Base-by-base conservation (phyloP, 345 rosid genomes). In the Eucalyptus caleyi region DNA sequence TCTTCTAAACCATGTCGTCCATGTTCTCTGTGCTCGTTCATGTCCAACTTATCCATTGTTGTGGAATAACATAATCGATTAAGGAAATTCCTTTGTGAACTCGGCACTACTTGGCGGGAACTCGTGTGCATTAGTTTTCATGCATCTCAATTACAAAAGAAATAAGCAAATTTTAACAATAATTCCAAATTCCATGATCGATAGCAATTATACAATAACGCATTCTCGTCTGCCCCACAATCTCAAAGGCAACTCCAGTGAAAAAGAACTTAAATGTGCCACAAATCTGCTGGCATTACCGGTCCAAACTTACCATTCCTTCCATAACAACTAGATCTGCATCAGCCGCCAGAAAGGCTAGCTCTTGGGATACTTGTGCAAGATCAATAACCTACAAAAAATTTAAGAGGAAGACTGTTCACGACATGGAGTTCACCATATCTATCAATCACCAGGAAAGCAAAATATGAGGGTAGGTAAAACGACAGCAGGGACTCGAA, bases 241-340 rank as follows among this genome's bases (percentile, higher is more conserved):
- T 86, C 51, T 44, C 18, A 47, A 86, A 47, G 87, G 4, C 50
- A 50, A 59, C 65, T 59, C n/a, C 65, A 59, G n/a, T 6, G 54
- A 50, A 47, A 47, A 86, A 21, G 88, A 86, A 49, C 23, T 40
- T 86, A 30, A 86, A 21, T 23, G 34, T 30, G 62, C 60, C 16
- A 21, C 23, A 34, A 37, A 32, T n/a, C 44, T 50, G 51, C 15
- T 14, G 4, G 24, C 87, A 16, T 50, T 50, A 85, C 23, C 34
- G 49, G 72, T 23, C 90, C 67, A 40, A 90, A 87, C 99, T 93
- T 91, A 98, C 99, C 99, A 97, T 98, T 92, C 99, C 99, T 94
- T 98, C 99, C 93, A 96, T 91, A 91, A 97, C 89, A 88, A 98
- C 99, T 50, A 97, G 93, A 92, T 96, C 99, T 49, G 97, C 99